Evolutionary conservation across 331 rosid genomes (phyloP), one percentile per base, ranked within the genome.

Genomic region (Phaseolus coccineus): DNA sequence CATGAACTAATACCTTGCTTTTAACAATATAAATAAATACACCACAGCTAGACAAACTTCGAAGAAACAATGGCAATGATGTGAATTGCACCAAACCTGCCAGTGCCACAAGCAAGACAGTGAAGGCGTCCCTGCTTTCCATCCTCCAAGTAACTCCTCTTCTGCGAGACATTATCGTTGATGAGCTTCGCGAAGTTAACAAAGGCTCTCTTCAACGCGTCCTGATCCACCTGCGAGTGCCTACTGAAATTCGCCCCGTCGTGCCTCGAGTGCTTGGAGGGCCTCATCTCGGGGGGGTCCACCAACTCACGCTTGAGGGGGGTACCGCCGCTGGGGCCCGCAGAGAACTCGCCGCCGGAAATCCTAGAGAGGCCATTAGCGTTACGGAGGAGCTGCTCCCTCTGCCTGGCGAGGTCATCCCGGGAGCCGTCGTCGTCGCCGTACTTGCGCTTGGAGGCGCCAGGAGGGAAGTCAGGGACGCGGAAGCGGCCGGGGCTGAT

Each of bases 91-190:
- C 48, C 90, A 83, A 81, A 93, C 99, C 99, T 96, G 77, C n/a
- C 71, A 39, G 42, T 30, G 71, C 86, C 83, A 69, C 99, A 96
- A 76, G 91, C 99, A 83, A 87, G 48, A 71, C 99, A 96, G 22
- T 80, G 96, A 79, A 93, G 90, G 57, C 90, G 90, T 9, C 92
- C 94, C 25, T 84, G 89, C 79, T 91, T 93, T 44, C 96, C 97
- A 25, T 96, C 87, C 86, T 90, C 96, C 77, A 90, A 81, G 84
- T 82, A 93, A 84, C 28, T 85, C 88, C 90, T 96, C 90, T 82
- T 91, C 79, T 87, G 93, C 11, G 50, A 37, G 0, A 88, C 55
- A 58, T 86, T 90, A 65, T 96, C 99, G 59, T 91, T 88, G 30
- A 93, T 77, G 44, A 84, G 52, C 85, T 87, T 96, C 46, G 78